These are phyloP conservation scores for Gremmenia infestans DNA, from an alignment of 2,329 filamentous ascomycete species.

Conservation along the genomic window DNA sequence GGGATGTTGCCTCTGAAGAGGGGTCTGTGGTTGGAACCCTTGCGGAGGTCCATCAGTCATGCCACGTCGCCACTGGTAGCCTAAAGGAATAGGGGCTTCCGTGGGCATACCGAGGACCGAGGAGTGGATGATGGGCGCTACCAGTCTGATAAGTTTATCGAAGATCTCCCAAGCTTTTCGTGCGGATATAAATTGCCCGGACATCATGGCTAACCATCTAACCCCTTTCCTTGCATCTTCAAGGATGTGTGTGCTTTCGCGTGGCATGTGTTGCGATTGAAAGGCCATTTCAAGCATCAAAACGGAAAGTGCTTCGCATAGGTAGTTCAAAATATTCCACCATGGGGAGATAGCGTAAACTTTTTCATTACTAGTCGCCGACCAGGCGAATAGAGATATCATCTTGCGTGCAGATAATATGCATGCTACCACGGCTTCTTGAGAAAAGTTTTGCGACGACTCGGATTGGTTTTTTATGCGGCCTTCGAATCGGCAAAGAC, in stretches of 20 bases:
- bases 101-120: slow-evolving; percentile 17
- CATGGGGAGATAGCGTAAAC: slow-evolving; percentile 20
- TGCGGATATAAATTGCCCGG: slow-evolving; percentile 18
- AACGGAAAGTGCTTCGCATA: slow-evolving; percentile 25
- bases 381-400: slow-evolving; percentile 16
- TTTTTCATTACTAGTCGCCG: slow-evolving; percentile 3
- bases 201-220: slow-evolving; percentile 20
- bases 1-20: not conserved
- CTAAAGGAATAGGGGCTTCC: slow-evolving; percentile 18
- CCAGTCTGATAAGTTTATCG: slow-evolving; percentile 19
- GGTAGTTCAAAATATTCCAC: slow-evolving; percentile 24
- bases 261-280: slow-evolving; percentile 20
- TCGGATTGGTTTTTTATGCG: slow-evolving; percentile 14
- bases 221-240: slow-evolving; percentile 24
- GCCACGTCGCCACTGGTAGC: slow-evolving; percentile 13
- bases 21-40: too few relatives aligned
- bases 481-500: slow-evolving; percentile 23
- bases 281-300: slow-evolving; percentile 26
- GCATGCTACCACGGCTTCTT: slow-evolving; percentile 17
- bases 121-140: slow-evolving; percentile 16
- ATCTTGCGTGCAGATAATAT: slow-evolving; percentile 20
- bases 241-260: slow-evolving; percentile 18
- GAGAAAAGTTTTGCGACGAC: slow-evolving; percentile 17
- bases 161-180: slow-evolving; percentile 28
- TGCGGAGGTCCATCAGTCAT: not conserved